Conservation (phyloP, 495 filamentous ascomycete species). For the Viridothelium virens region DNA sequence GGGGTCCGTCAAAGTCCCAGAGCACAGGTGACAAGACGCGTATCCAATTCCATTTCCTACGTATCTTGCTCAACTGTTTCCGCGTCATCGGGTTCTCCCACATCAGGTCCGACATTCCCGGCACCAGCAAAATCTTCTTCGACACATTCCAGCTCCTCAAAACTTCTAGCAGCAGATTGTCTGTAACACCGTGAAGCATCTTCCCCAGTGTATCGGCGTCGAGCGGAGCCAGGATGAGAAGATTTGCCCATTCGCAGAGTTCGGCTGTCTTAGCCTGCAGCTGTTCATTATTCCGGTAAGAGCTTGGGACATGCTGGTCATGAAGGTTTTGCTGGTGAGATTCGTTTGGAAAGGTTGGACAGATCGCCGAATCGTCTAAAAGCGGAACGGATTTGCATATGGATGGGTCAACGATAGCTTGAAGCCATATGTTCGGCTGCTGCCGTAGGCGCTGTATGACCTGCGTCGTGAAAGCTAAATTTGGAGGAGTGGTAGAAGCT, state of each 20-base stretch:
- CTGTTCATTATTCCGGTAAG: neutral
- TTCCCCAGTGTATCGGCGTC: constrained; percentile 71
- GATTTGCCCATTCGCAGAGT: constrained; percentile 78
- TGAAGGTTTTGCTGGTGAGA: neutral
- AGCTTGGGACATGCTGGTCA: neutral
- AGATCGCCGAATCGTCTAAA: neutral
- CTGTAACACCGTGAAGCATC: constrained; percentile 73
- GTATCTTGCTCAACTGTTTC: constrained; percentile 72
- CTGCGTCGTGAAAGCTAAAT: constrained; percentile 7
- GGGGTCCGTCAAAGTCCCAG: constrained; percentile 58
- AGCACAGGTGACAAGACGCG: constrained; percentile 61
- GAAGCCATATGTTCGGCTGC: neutral
- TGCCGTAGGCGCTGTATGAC: neutral
- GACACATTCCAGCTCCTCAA: constrained; percentile 74
- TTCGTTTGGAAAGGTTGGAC: neutral
- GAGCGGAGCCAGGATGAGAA: constrained; percentile 75
- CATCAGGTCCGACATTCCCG: constrained; percentile 72
- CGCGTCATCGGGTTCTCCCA: constrained; percentile 82
- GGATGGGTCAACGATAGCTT: constrained; percentile 1
- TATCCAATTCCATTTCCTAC: constrained; percentile 75
- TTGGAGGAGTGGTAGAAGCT: constrained; percentile 8
- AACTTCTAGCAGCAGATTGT: constrained; percentile 63
- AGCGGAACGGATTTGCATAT: constrained; percentile 4
- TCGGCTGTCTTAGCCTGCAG: constrained; percentile 48
- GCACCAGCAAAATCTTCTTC: constrained; percentile 73